Base-by-base conservation (phyloP, 208 protist species). In the Wallacemonas collosoma region DNA sequence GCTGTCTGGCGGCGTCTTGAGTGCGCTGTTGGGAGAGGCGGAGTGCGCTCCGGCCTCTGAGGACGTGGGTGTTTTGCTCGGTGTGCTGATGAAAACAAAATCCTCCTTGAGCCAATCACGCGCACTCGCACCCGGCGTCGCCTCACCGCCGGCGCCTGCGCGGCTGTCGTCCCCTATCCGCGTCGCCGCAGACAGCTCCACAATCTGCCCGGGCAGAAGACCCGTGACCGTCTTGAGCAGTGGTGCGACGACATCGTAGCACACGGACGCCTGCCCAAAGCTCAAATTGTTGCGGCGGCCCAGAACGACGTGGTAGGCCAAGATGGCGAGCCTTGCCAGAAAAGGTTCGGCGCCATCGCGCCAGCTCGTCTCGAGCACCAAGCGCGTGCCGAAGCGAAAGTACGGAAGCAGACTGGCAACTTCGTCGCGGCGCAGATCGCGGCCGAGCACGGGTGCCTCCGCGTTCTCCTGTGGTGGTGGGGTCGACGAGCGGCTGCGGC, bases 191-290 rank as follows among this genome's bases (percentile, higher is more conserved):
- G 26, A 26, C 26, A 36, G n/a, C 2, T 7, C 4, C 26, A 43
- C 39, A 11, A 38, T 58, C 68, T 73, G 67, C 38, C 73, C 78
- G 1, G 85, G 81, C 6, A 75, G 12, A 47, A 77, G 40, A 11
- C 73, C 85, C 26, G 47, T 9, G 17, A 81, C 63, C 1, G 76
- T 70, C 66, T 73, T 63, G 40, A 90, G 45, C 6, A 86, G 61
- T 41, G 81, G 83, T 0, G 86, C 82, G 9, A 91, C 82, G 15
- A 78, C 72, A 51, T 89, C 80, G 76, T 95, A 95, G 82, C 90
- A 95, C 14, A 79, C 76, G 35, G 79, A 93, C 6, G 90, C 90
- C 75, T 93, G 90, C 2, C 90, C 90, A 80, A 93, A 93, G 66
- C 83, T 67, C 15, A 95, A 72, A 70, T 88, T 93, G 60, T 81